Conservation (phyloP, 768 basidiomycete genomes). For the Fistulinella prunicolor region DNA sequence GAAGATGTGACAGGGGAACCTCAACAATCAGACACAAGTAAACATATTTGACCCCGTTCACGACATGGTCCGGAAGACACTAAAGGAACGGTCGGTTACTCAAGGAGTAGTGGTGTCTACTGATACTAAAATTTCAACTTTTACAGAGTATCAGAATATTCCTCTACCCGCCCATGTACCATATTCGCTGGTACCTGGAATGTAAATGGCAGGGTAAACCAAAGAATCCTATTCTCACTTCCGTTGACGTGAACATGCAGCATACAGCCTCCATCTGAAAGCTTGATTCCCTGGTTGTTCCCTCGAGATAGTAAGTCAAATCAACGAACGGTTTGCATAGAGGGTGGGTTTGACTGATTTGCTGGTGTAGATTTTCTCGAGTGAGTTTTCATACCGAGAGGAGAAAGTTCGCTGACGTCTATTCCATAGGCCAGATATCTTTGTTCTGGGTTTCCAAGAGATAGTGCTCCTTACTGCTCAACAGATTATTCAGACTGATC, state of each 20-base stretch:
- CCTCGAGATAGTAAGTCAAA: slow-evolving; percentile 65
- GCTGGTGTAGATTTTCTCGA: slow-evolving; percentile 16
- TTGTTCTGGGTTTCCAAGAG: slow-evolving; percentile 92
- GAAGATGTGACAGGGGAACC: slow-evolving; percentile 71
- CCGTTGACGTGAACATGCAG: slow-evolving; percentile 7
- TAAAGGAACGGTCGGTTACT: slow-evolving; percentile 60
- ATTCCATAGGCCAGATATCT: slow-evolving; percentile 72
- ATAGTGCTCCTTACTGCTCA: slow-evolving; percentile 97
- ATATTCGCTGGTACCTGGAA: slow-evolving; percentile 96
- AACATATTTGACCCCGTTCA: slow-evolving; percentile 93
- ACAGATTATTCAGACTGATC: slow-evolving; percentile 94
- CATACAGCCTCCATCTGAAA: slow-evolving; percentile 69
- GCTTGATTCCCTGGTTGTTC: slow-evolving; percentile 87
- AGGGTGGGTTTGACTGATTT: slow-evolving; percentile 1
- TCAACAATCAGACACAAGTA: slow-evolving; percentile 83
- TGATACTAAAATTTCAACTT: slow-evolving; percentile 6
- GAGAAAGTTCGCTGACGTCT: slow-evolving; percentile 25
- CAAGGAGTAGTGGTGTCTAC: neutral
- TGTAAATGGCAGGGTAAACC: slow-evolving; percentile 78
- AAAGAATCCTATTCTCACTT: neutral
- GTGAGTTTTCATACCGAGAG: slow-evolving; percentile 8
- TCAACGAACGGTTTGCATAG: neutral
- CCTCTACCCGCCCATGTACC: slow-evolving; percentile 63
- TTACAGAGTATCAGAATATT: slow-evolving; percentile 76
- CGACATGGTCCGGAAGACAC: slow-evolving; percentile 71